These are phyloP conservation scores for Strigomonas culicis DNA, from an alignment of 208 protist species.

Conservation along the genomic window DNA sequence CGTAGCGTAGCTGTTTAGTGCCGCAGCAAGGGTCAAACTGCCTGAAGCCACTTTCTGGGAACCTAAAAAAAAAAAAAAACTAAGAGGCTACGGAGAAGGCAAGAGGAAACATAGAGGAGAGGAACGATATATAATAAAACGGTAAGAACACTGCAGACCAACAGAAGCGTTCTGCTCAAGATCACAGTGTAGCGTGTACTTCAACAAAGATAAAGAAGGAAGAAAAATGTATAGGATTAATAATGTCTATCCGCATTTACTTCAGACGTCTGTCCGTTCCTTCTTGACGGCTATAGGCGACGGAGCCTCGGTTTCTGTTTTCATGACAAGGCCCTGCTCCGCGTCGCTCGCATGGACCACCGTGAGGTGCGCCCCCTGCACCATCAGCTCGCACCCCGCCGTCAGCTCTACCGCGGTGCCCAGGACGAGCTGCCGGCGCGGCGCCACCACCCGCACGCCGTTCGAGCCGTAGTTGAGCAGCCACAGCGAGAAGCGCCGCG, in stretches of 20 bases:
- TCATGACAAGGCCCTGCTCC: constrained; percentile 4
- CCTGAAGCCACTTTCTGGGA: constrained; percentile 5
- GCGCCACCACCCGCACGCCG: constrained; percentile 30
- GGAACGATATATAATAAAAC: background rate
- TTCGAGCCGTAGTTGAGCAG: constrained; percentile 79
- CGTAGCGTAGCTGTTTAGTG: no score
- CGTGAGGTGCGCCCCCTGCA: constrained; percentile 29
- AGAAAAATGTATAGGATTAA: background rate
- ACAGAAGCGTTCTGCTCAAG: background rate
- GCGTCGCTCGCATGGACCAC: constrained; percentile 16
- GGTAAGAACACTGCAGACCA: background rate
- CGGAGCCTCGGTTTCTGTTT: background rate
- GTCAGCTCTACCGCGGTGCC: constrained; percentile 39
- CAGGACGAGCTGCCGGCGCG: constrained; percentile 32
- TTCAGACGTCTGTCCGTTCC: constrained; percentile 11
- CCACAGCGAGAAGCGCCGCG: constrained; percentile 36
- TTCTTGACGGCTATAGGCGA: constrained; percentile 16
- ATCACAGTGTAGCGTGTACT: background rate
- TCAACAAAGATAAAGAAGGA: background rate
- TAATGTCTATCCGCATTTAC: background rate
- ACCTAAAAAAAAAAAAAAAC: constrained; percentile 13
- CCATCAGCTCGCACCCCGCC: constrained; percentile 30
- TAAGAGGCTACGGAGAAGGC: constrained; percentile 7
- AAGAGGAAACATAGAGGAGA: no score
- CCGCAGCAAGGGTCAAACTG: background rate